These are phyloP conservation scores for Hypoxylon sp. DNA, from an alignment of 2,329 filamentous ascomycete genomes.

Conservation along the genomic window DNA sequence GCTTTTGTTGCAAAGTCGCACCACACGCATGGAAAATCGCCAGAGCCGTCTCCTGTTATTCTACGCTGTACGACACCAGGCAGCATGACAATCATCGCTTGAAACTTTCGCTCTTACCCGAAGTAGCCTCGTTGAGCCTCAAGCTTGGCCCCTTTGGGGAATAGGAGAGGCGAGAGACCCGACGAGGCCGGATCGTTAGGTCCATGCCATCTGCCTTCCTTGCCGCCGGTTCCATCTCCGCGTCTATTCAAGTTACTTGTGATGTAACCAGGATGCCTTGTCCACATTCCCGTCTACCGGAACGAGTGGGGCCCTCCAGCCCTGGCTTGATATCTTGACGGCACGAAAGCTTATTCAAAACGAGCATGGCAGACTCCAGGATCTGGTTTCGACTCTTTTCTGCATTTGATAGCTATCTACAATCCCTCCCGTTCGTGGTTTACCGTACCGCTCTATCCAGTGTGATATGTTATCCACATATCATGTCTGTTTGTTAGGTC, in stretches of 20 bases:
- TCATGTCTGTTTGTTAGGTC: constrained; percentile 51
- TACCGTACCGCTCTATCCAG: constrained; percentile 25
- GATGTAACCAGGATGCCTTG: constrained; percentile 46
- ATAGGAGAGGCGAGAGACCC: constrained; percentile 37
- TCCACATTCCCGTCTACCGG: constrained; percentile 46
- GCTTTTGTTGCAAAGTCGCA: constrained; percentile 48
- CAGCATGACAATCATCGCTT: constrained; percentile 50
- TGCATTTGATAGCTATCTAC: constrained; percentile 25
- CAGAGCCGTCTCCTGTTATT: constrained; percentile 50
- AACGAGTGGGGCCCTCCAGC: constrained; percentile 50
- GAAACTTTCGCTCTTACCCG: constrained; percentile 48
- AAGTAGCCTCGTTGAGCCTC: constrained; percentile 41
- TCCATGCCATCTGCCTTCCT: constrained; percentile 47
- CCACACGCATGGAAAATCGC: constrained; percentile 42
- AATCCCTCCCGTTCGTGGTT: constrained; percentile 33
- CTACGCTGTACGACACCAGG: constrained; percentile 51
- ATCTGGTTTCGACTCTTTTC: constrained; percentile 38
- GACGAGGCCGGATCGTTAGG: constrained; percentile 43
- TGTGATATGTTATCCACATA: constrained; percentile 47
- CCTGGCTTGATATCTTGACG: constrained; percentile 31
- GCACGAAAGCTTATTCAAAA: constrained; percentile 33
- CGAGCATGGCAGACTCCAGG: constrained; percentile 32
- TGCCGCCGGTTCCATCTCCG: constrained; percentile 41
- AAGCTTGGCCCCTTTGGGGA: constrained; percentile 42
- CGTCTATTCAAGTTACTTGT: constrained; percentile 34